Evolutionary conservation across 768 basidiomycete genomes (phyloP).

Genomic region (Boletus coccyginus): DNA sequence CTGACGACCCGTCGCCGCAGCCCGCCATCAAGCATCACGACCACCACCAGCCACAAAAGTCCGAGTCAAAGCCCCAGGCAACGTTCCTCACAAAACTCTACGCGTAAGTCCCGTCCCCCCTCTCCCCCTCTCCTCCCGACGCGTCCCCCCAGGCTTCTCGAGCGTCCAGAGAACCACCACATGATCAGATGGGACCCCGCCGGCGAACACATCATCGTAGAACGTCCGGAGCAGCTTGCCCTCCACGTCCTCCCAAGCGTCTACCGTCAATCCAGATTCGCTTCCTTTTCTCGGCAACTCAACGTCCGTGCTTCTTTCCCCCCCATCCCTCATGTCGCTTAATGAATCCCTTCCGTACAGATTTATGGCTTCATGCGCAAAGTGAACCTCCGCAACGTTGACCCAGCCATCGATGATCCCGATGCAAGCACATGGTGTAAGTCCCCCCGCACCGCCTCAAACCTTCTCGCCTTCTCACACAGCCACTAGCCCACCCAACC

Average conservation of each 20-base stretch:
- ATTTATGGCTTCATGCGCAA: slow-evolving; percentile 99
- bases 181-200: slow-evolving; percentile 97
- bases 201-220: slow-evolving; percentile 94
- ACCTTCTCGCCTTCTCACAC: slow-evolving; percentile 20
- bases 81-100: slow-evolving; percentile 98
- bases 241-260: slow-evolving; percentile 91
- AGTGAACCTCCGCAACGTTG: slow-evolving; percentile 92
- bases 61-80: slow-evolving; percentile 80
- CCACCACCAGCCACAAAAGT: slow-evolving; percentile 57
- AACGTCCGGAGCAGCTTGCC: slow-evolving; percentile 89
- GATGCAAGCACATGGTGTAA: slow-evolving; percentile 97
- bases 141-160: slow-evolving; percentile 61
- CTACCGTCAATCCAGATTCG: slow-evolving; percentile 95
- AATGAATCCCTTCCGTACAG: slow-evolving; percentile 41
- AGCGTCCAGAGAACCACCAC: slow-evolving; percentile 89
- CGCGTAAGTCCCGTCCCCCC: slow-evolving; percentile 59
- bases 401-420: slow-evolving; percentile 92
- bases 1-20: slow-evolving; percentile 47
- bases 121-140: slow-evolving; percentile 9
- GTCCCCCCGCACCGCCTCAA: slow-evolving; percentile 35
- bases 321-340: slow-evolving; percentile 24
- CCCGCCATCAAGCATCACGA: slow-evolving; percentile 33
- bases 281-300: slow-evolving; percentile 95
- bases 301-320: slow-evolving; percentile 63
- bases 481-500: slow-evolving; percentile 75